A percentile compares a stretch with the other conserved stretches of the same genome.
phyloP scores from a whole-genome alignment of 495 filamentous ascomycete species.

The Entonaema liquescens region DNA sequence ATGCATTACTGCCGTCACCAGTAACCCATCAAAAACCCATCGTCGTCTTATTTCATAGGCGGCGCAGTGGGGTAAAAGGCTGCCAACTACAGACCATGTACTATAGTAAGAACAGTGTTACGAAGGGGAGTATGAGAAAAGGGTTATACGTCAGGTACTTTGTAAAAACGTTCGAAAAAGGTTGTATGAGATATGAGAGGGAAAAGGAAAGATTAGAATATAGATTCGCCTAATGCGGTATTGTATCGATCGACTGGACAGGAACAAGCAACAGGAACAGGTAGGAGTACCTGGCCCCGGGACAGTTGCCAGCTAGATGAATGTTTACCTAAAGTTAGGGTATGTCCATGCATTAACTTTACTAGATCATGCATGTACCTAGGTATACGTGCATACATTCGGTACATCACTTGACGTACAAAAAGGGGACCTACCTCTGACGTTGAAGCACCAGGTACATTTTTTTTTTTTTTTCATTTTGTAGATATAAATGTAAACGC shows the following conservation, averaged over 20 bases:
- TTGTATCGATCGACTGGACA: conserved; percentile 22
- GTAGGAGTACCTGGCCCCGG: conserved; percentile 20
- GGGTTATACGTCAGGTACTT: not conserved
- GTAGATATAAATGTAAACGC: not conserved
- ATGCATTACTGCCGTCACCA: conserved; percentile 39
- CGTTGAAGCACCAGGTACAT: not conserved
- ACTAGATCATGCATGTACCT: not conserved
- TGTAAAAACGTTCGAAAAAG: not conserved
- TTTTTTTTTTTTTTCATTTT: too few relatives aligned
- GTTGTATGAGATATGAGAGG: too few relatives aligned
- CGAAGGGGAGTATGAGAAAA: too few relatives aligned
- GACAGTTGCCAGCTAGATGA: not conserved
- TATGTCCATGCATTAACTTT: conserved; percentile 1
- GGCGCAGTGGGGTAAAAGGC: not conserved
- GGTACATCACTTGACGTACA: not conserved
- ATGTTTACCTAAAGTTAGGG: not conserved
- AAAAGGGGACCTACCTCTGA: too few relatives aligned
- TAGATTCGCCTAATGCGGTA: conserved; percentile 30
- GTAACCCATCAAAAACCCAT: not conserved
- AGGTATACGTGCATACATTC: not conserved
- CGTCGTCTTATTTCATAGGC: not conserved
- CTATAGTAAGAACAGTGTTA: too few relatives aligned
- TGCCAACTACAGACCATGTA: not conserved
- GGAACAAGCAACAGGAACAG: conserved; percentile 33
- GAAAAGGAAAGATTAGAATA: too few relatives aligned